Percentiles rank a stretch among this genome's conserved stretches.
phyloP scores from a whole-genome alignment of 1,284 basidiomycete species.

The Sporisorium exsertum region DNA sequence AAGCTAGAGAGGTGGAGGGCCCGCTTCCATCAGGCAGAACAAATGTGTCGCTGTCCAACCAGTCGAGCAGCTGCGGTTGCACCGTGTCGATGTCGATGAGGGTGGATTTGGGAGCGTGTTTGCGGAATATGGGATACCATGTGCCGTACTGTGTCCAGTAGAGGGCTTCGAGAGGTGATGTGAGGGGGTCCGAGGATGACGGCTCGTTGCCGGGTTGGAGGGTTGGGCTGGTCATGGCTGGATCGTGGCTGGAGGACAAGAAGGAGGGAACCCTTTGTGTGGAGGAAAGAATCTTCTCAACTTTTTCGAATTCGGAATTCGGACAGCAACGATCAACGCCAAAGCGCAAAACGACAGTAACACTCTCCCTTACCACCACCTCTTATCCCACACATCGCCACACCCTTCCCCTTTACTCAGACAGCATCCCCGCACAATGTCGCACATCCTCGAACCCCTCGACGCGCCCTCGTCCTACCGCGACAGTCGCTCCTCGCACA shows the following conservation, averaged over 20 bases:
- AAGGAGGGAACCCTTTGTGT: not conserved
- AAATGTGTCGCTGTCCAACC: constrained; percentile 82
- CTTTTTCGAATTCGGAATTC: constrained; percentile 9
- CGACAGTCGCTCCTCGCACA: constrained; percentile 68
- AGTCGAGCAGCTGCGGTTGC: constrained; percentile 76
- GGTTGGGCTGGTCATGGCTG: constrained; percentile 4
- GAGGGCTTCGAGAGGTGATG: constrained; percentile 76
- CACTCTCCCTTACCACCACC: no score
- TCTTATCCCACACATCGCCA: no score
- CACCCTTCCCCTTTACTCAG: no score
- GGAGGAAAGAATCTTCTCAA: not conserved
- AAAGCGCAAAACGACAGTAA: no score
- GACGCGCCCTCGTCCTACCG: constrained; percentile 90
- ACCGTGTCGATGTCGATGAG: constrained; percentile 78
- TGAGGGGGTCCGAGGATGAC: constrained; percentile 65
- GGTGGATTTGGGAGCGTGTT: constrained; percentile 80
- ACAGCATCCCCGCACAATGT: constrained; percentile 76
- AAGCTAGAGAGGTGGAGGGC: constrained; percentile 49
- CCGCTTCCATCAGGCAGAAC: constrained; percentile 86
- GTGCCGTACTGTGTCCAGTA: constrained; percentile 78
- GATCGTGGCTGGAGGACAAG: not conserved
- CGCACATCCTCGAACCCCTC: constrained; percentile 83
- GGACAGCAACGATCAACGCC: not conserved
- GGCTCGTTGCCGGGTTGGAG: no score
- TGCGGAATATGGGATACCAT: constrained; percentile 84